Evolutionary conservation across 2,329 filamentous ascomycete genomes (phyloP).

Genomic region (Aureobasidium melanogenum): DNA sequence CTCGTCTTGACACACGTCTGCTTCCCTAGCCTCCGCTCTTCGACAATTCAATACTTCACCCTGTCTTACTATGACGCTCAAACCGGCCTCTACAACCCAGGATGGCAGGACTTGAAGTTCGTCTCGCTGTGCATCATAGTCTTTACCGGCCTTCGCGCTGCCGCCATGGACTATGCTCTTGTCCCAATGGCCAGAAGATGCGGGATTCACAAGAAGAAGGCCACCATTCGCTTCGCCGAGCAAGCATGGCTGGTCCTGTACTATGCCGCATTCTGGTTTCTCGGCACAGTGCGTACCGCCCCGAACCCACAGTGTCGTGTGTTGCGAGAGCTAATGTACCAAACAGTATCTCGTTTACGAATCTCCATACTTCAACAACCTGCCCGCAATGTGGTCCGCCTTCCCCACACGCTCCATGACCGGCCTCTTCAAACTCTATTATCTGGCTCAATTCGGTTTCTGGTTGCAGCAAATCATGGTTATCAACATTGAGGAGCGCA

Average conservation of each 20-base stretch:
- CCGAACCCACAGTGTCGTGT: background rate
- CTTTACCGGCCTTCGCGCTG: conserved; percentile 79
- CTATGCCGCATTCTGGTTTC: conserved; percentile 69
- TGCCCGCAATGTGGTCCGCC: conserved; percentile 69
- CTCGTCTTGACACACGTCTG: conserved; percentile 73
- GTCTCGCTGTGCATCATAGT: conserved; percentile 71
- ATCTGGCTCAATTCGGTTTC: conserved; percentile 82
- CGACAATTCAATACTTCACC: conserved; percentile 81
- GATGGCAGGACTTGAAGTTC: conserved; percentile 70
- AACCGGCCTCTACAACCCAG: conserved; percentile 63
- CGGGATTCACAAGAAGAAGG: conserved; percentile 70
- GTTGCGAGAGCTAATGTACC: background rate
- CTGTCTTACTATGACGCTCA: conserved; percentile 71
- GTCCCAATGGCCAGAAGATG: conserved; percentile 63
- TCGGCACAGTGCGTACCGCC: conserved; percentile 49
- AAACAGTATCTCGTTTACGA: conserved; percentile 67
- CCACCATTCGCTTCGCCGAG: conserved; percentile 76
- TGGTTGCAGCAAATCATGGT: conserved; percentile 92
- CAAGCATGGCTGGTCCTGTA: conserved; percentile 89
- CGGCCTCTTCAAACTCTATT: conserved; percentile 76
- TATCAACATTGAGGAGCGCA: conserved; percentile 85
- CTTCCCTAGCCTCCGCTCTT: conserved; percentile 68
- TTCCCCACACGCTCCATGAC: conserved; percentile 74
- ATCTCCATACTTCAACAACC: conserved; percentile 69
- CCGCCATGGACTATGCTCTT: conserved; percentile 78